Base-by-base conservation (phyloP, 345 rosid genomes). In the Punica granatum region DNA sequence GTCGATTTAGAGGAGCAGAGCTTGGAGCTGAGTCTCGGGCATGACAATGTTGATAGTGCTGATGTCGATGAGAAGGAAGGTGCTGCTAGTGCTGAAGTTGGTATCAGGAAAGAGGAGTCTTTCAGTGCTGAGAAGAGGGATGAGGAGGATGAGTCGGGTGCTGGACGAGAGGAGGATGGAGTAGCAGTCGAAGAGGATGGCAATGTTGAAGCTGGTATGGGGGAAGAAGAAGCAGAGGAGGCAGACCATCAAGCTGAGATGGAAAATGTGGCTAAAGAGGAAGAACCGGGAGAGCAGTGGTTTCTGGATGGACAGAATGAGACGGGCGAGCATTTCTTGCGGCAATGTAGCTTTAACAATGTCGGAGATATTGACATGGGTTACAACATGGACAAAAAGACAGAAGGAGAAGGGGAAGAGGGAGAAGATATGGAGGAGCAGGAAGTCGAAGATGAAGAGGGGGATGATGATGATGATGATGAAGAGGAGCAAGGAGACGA, bases 11-110 rank as follows among this genome's bases (percentile, higher is more conserved):
- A 88, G 69, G 97, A 84, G 77, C 80, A 83, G 64, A 79, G 67
- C 33, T 80, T 90, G 67, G 84, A 88, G 63, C 76, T 88, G 84
- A 84, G 84, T 72, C 82, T 91, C 34, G 87, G 90, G 43, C 72
- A 76, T 35, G 88, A 69, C 36, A 30, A 28, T 16, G 60, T 44
- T 26, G 46, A 35, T 35, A 30, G 34, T 33, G 75, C 67, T 12
- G 69, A 53, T 19, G 66, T 48, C 4, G 74, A 26, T 12, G 67
- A 61, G 73, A 71, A 75, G 59, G 64, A 63, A 25, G 67, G 32
- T 48, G 63, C 67, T 66, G 9, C 42, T 42, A 51, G 39, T 34
- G n/a, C 44, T 18, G 53, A 59, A 13, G 28, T 25, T 42, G 64
- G 51, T 15, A 36, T 31, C 39, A 53, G 26, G 28, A 49, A 48